Percentiles rank a stretch among this genome's conserved stretches.
Evolutionary conservation across 2,329 filamentous ascomycete species (phyloP).

Genomic region (Acrocalymma vagum): DNA sequence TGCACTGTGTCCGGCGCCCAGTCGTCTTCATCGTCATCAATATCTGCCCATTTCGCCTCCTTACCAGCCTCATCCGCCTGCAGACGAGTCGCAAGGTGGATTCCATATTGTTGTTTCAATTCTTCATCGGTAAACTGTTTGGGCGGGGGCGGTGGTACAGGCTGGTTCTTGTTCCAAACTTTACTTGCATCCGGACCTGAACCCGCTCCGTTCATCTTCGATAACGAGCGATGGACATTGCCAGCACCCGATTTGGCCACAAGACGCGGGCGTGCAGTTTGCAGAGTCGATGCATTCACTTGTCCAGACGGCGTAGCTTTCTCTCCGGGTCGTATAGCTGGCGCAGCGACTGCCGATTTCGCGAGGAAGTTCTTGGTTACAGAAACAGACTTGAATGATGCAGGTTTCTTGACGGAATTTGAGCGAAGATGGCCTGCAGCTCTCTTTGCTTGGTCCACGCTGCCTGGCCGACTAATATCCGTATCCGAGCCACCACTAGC

Average conservation of each 20-base stretch:
- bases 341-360: conserved; percentile 68
- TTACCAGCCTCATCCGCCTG: conserved; percentile 77
- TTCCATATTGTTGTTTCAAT: conserved; percentile 82
- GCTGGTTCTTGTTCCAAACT: conserved; percentile 91
- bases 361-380: conserved; percentile 88
- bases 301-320: conserved; percentile 57
- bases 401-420: conserved; percentile 73
- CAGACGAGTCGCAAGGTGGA: conserved; percentile 82
- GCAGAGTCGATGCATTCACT: conserved; percentile 58
- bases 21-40: conserved; percentile 87
- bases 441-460: conserved; percentile 60
- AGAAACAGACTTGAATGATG: conserved; percentile 84
- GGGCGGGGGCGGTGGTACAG: conserved; percentile 74
- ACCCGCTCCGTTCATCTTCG: conserved; percentile 67
- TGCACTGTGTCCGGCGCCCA: conserved; percentile 87
- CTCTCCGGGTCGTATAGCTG: conserved; percentile 61
- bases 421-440: conserved; percentile 68
- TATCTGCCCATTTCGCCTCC: conserved; percentile 88
- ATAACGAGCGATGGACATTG: conserved; percentile 60
- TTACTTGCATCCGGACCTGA: conserved; percentile 74
- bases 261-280: conserved; percentile 72
- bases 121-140: conserved; percentile 89
- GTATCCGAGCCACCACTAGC: conserved; percentile 80
- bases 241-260: conserved; percentile 76
- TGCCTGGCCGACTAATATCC: conserved; percentile 70